Conservation (phyloP, 768 basidiomycete species). For the Lyophyllum shimeji region DNA sequence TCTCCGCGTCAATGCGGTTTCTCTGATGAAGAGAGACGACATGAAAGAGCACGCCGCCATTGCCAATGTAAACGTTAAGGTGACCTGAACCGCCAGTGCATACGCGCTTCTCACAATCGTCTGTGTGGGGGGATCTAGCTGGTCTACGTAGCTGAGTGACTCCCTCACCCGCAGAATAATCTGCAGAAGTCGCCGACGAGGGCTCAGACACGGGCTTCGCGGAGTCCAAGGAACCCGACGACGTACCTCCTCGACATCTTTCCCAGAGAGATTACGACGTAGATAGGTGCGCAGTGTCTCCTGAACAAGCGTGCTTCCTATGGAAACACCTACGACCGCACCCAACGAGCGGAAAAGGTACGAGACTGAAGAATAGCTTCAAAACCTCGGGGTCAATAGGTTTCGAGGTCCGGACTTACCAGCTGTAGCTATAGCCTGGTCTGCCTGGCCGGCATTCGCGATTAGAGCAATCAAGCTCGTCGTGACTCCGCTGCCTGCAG, state of each 20-base stretch:
- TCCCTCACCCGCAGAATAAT: constrained; percentile 49
- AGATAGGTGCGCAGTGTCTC: constrained; percentile 45
- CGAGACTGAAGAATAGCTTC: constrained; percentile 39
- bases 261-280: constrained; percentile 37
- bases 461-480: constrained; percentile 61
- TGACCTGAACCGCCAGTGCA: constrained; percentile 43
- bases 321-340: constrained; percentile 54
- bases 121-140: constrained; percentile 37
- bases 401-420: constrained; percentile 30
- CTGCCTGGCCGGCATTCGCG: constrained; percentile 57
- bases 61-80: constrained; percentile 46
- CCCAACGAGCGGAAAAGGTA: constrained; percentile 69
- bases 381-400: neutral
- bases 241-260: constrained; percentile 54
- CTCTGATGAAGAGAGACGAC: constrained; percentile 52
- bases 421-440: constrained; percentile 67
- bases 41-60: constrained; percentile 42
- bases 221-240: neutral
- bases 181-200: constrained; percentile 23
- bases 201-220: neutral
- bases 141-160: constrained; percentile 46
- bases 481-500: constrained; percentile 49
- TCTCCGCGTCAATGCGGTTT: constrained; percentile 34
- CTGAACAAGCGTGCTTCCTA: constrained; percentile 59
- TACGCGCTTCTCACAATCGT: constrained; percentile 40